These are phyloP conservation scores for Pharnaceum exiguum DNA, from an alignment of 148 eudicot species.

Conservation along the genomic window DNA sequence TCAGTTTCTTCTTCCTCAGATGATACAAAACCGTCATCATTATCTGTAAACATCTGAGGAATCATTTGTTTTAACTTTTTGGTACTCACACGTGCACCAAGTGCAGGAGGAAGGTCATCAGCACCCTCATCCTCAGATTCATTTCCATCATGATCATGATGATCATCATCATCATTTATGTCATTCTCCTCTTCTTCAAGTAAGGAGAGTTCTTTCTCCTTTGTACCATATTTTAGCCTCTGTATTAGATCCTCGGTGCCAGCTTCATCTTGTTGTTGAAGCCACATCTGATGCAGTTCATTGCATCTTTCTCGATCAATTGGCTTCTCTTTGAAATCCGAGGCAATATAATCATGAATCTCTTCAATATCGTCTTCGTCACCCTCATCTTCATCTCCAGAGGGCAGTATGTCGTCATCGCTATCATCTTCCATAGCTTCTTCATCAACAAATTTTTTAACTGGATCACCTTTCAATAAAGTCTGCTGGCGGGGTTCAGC, in stretches of 20 bases:
- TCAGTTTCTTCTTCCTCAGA: conserved; percentile 80
- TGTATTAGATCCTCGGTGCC: conserved; percentile 80
- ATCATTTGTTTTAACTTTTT: conserved; percentile 73
- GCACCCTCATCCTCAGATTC: conserved; percentile 34
- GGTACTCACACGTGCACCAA: conserved; percentile 31
- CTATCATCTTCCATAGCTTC: conserved; percentile 94
- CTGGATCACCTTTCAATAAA: conserved; percentile 50
- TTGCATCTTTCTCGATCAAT: conserved; percentile 58
- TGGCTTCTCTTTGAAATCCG: conserved; percentile 62
- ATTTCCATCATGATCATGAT: conserved; percentile 27
- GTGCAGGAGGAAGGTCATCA: conserved; percentile 22
- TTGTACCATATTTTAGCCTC: conserved; percentile 51
- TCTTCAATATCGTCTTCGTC: conserved; percentile 58
- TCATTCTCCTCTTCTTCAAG: conserved; percentile 34
- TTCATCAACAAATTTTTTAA: conserved; percentile 78
- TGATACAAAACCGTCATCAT: conserved; percentile 68
- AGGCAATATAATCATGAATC: conserved; percentile 62
- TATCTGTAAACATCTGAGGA: conserved; percentile 66
- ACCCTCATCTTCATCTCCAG: conserved; percentile 62
- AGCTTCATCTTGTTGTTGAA: conserved; percentile 87
- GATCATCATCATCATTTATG: conserved; percentile 29
- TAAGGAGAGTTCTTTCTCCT: conserved; percentile 32
- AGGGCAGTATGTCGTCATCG: conserved; percentile 58
- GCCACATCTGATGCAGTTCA: conserved; percentile 89
- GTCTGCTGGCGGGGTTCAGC: conserved; percentile 29